Conservation (phyloP, 2,329 filamentous ascomycete genomes). For the Ceratocystis cubensis region DNA sequence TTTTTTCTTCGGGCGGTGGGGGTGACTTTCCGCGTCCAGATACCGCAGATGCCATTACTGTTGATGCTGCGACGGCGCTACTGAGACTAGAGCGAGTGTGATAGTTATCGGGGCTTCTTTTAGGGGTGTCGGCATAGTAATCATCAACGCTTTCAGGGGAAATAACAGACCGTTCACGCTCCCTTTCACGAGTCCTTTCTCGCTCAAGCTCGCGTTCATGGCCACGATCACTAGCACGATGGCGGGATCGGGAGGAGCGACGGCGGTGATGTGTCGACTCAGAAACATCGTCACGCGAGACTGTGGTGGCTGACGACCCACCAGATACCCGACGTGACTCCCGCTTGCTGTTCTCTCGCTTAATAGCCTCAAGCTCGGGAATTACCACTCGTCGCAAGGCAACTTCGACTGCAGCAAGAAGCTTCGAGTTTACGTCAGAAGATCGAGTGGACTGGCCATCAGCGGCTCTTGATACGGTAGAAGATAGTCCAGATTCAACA, state of each 20-base stretch:
- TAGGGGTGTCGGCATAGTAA: conserved; percentile 31
- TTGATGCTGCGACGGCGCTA: conserved; percentile 21
- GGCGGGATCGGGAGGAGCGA: conserved; percentile 37
- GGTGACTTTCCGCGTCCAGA: conserved; percentile 18
- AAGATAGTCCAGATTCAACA: conserved; percentile 44
- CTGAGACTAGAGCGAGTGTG: conserved; percentile 29
- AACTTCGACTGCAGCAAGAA: conserved; percentile 85
- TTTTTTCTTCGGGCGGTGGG: conserved; percentile 24
- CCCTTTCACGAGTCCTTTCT: conserved; percentile 4
- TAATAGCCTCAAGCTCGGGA: conserved; percentile 81
- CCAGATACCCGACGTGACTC: conserved; percentile 54
- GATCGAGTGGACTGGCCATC: conserved; percentile 44
- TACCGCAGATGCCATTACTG: conserved; percentile 29
- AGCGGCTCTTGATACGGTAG: conserved; percentile 41
- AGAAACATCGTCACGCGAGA: conserved; percentile 44
- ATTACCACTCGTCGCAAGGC: conserved; percentile 81
- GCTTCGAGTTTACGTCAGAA: conserved; percentile 65
- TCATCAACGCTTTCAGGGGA: conserved; percentile 17
- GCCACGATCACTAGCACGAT: conserved; percentile 22
- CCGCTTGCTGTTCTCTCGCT: conserved; percentile 74
- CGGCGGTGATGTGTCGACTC: conserved; percentile 37
- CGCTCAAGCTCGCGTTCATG: conserved; percentile 4
- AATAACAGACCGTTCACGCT: conserved; percentile 34
- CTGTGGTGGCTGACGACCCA: conserved; percentile 43
- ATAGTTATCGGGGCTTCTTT: conserved; percentile 34